Evolutionary conservation across 2,329 filamentous ascomycete species (phyloP).

Genomic region (Neurospora sp.): DNA sequence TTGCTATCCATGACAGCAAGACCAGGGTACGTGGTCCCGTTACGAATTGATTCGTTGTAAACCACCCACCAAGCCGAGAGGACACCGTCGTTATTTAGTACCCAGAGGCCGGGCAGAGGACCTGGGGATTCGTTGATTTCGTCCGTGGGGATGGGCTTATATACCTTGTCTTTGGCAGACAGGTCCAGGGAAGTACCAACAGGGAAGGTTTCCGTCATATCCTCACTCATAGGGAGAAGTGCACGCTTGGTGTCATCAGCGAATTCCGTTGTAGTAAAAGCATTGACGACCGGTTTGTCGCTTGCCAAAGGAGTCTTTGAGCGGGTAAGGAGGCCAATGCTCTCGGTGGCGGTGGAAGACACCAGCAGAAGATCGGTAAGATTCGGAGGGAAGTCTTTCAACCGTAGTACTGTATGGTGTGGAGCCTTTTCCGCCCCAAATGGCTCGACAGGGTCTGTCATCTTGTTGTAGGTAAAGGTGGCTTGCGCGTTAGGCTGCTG

Average conservation of each 20-base stretch:
- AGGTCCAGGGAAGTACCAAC: slow-evolving; percentile 77
- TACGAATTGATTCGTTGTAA: slow-evolving; percentile 75
- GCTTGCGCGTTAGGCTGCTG: slow-evolving; percentile 33
- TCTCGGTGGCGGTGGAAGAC: slow-evolving; percentile 68
- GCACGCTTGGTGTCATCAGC: slow-evolving; percentile 67
- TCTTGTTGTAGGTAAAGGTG: slow-evolving; percentile 61
- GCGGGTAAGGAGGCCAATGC: slow-evolving; percentile 69
- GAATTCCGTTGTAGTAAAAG: slow-evolving; percentile 66
- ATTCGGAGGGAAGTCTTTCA: slow-evolving; percentile 72
- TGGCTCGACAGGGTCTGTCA: slow-evolving; percentile 65
- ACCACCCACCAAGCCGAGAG: slow-evolving; percentile 85
- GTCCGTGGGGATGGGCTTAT: slow-evolving; percentile 66
- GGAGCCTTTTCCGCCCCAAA: slow-evolving; percentile 58
- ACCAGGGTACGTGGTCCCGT: slow-evolving; percentile 63
- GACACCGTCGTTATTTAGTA: slow-evolving; percentile 81
- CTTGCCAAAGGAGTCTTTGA: slow-evolving; percentile 58
- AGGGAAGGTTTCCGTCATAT: slow-evolving; percentile 61
- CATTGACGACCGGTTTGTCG: slow-evolving; percentile 51
- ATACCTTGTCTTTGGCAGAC: slow-evolving; percentile 70
- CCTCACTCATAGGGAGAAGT: slow-evolving; percentile 61
- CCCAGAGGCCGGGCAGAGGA: slow-evolving; percentile 74
- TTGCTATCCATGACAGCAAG: slow-evolving; percentile 40
- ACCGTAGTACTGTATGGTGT: slow-evolving; percentile 66
- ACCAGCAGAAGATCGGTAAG: slow-evolving; percentile 76
- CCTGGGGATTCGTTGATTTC: slow-evolving; percentile 69